Conservation (phyloP, 108 stramenopile species). For the Skeletonema costatum region DNA sequence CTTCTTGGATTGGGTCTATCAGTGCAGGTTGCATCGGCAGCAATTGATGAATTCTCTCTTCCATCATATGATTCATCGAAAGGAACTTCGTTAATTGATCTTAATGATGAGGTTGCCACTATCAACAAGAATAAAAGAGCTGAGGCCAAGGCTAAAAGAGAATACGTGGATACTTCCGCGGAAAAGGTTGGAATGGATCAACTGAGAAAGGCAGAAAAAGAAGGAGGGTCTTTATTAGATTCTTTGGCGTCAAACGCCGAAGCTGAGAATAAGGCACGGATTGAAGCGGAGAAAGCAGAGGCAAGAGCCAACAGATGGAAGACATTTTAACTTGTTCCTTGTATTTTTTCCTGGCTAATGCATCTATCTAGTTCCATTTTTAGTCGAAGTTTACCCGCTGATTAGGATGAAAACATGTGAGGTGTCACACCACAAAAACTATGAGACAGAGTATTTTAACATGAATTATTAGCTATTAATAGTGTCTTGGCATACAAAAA, state of each 20-base stretch:
- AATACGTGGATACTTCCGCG: constrained; percentile 16
- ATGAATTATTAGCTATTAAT: too few relatives aligned
- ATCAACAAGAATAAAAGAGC: constrained; percentile 43
- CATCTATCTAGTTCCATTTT: too few relatives aligned
- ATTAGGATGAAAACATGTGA: too few relatives aligned
- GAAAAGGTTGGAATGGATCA: constrained; percentile 41
- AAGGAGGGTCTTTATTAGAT: constrained; percentile 29
- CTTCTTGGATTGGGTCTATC: constrained; percentile 29
- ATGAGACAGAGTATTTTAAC: too few relatives aligned
- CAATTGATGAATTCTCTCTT: constrained; percentile 40
- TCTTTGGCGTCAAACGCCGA: constrained; percentile 22
- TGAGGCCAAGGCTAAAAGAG: constrained; percentile 33
- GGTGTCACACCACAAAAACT: too few relatives aligned
- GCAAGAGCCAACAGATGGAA: constrained; percentile 47
- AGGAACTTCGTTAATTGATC: constrained; percentile 32
- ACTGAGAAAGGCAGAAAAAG: constrained; percentile 32
- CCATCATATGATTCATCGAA: constrained; percentile 50
- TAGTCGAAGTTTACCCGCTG: too few relatives aligned
- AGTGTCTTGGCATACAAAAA: too few relatives aligned
- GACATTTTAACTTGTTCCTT: constrained; percentile 29
- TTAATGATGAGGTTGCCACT: constrained; percentile 30
- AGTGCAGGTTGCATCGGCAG: constrained; percentile 12
- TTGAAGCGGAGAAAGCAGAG: constrained; percentile 45
- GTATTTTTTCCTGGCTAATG: too few relatives aligned
- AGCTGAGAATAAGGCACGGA: constrained; percentile 13